Base-by-base conservation (phyloP, 1,284 basidiomycete genomes). In the Melampsora americana region DNA sequence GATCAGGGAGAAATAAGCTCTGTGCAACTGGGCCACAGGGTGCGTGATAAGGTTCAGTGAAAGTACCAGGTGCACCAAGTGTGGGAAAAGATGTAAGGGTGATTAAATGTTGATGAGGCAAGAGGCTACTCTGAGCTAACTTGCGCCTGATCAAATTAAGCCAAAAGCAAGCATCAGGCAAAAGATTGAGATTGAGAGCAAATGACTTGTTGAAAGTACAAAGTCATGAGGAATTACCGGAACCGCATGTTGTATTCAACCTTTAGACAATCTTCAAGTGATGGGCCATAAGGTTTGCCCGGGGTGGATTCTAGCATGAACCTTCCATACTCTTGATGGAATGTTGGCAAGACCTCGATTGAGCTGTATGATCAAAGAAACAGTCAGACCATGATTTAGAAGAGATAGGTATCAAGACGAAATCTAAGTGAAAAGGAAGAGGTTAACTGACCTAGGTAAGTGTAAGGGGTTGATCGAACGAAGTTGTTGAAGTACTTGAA, bases 291-390 rank as follows among this genome's bases (percentile, higher is more conserved):
- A 1, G 96, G 96, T 59, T 88, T 88, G 2, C 96, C 96, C 0
- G 96, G 96, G 0, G 95, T 99, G 7, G 93, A 94, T 84, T 99
- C 96, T 75, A 99, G 87, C 96, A 99, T 99, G 86, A 93, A 99
- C 56, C 95, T 88, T 66, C 95, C 96, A 85, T 95, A 99, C 84
- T 99, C 96, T 18, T 95, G 95, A 82, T 99, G 96, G 82, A 96
- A 99, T n/a, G 90, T 92, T 2, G 95, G 94, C 32, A 93, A 87
- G 26, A 88, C 86, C 46, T 88, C 85, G 65, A 91, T 94, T 80
- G n/a, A 44, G 53, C 26, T 32, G 42, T n/a, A 32, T 26, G 61
- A 12, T 44, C 32, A 30, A 35, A 35, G 5, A 20, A 65, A 72
- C 62, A 32, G 6, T 50, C 14, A 28, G 26, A 12, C 18, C 35